These are phyloP conservation scores for Neurospora sp. DNA, from an alignment of 495 filamentous ascomycete species.

Conservation along the genomic window DNA sequence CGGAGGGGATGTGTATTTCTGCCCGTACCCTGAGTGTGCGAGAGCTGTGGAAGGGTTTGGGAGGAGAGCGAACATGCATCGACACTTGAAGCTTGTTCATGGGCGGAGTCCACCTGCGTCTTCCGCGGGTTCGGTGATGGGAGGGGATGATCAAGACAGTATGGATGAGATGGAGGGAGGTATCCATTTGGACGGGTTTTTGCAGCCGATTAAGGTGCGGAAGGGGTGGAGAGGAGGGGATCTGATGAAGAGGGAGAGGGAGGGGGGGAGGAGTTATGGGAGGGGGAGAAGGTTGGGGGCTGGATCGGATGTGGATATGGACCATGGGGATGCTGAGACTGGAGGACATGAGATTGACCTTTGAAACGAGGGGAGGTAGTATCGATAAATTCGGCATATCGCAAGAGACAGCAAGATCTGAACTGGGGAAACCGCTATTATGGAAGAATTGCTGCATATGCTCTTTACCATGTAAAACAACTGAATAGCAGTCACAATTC, in stretches of 20 bases:
- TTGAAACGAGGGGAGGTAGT: not conserved
- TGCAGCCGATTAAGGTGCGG: conserved; percentile 29
- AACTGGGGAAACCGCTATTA: not conserved
- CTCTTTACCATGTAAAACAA: not conserved
- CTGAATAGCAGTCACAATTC: not conserved
- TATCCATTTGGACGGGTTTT: conserved; percentile 43
- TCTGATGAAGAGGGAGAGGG: not conserved
- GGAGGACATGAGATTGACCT: not conserved
- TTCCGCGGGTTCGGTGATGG: not conserved
- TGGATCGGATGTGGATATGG: not conserved
- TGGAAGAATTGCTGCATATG: not conserved
- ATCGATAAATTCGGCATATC: not conserved
- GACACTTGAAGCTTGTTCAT: conserved; percentile 28
- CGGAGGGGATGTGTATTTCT: conserved; percentile 3
- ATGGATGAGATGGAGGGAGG: conserved; percentile 43
- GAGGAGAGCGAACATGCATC: conserved; percentile 7
- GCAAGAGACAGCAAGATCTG: not conserved
- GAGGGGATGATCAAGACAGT: conserved; percentile 23
- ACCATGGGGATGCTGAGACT: not conserved
- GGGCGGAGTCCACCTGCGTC: conserved; percentile 2
- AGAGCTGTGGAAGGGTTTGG: conserved; percentile 9
- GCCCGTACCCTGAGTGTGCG: conserved; percentile 9
- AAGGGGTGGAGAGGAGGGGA: conserved; percentile 22
- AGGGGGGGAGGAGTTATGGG: not conserved
- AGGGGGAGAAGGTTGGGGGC: not conserved